Base-by-base conservation (phyloP, 2,329 filamentous ascomycete genomes). In the Thyridium curvatum region DNA sequence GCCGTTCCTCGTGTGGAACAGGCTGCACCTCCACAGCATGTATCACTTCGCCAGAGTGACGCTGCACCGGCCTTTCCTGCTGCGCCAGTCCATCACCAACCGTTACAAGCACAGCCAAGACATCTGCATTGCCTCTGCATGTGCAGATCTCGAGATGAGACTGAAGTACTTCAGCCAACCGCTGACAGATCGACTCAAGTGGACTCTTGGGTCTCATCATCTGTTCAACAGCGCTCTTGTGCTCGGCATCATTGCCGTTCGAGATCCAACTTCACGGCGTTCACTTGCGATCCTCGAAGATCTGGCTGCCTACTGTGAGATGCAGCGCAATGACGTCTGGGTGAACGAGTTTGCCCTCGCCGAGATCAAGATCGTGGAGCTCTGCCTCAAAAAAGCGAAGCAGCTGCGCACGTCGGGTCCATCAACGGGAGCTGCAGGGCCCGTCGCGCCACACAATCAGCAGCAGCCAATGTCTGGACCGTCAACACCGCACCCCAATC, bases 151-250 rank as follows among this genome's bases (percentile, higher is more conserved):
- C 9, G 58, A 54, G 15, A 60, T 61, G 45, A 48, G 57, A 9
- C 52, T 66, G 8, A 46, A 52, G 13, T 52, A 57, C n/a, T 52
- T 60, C 21, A 43, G 47, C 12, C 49, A 55, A 29, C 49, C 48
- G 7, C 51, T 57, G 12, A 57, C 50, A 0, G 60, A 63, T 21
- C 50, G 61, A 2, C 44, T 61, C 31, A 58, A 56, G 35, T 59
- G 55, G 51, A 54, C 54, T 5, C 40, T 62, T 0, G 60, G 56
- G 2, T 53, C 60, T 26, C 61, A 61, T 28, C 59, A 64, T 30
- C 53, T 66, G 6, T 66, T 65, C 49, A 66, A 66, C 42, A 64
- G 62, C 41, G 64, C 63, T 3, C 42, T 67, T 18, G 60, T 62
- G 3, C 46, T 63, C 2, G 60, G 60, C 7, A 53, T 63, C 30